Evolutionary conservation across 805 yeast genomes (phyloP).

Genomic region (Metschnikowia kunwiensis): DNA sequence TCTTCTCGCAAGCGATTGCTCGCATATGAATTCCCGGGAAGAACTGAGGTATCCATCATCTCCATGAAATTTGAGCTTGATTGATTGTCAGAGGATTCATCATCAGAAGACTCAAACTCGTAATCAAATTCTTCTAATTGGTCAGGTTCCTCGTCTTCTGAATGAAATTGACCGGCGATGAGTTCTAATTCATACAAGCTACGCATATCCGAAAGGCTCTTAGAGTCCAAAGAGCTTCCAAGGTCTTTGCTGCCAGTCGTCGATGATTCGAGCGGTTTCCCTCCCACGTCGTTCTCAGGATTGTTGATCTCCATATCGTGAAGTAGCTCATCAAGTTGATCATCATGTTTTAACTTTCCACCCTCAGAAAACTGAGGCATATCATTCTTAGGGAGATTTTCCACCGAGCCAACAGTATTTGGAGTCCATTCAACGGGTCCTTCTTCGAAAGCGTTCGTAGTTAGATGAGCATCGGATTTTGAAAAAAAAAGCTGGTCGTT

Average conservation of each 20-base stretch:
- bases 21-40: slow-evolving; percentile 10
- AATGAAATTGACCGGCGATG: slow-evolving; percentile 47
- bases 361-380: too few species aligned
- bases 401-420: too few species aligned
- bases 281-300: slow-evolving; percentile 1
- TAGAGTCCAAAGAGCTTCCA: neutral
- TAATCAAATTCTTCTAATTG: slow-evolving; percentile 7
- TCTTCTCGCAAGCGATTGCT: slow-evolving; percentile 40
- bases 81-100: slow-evolving; percentile 39
- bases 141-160: slow-evolving; percentile 1
- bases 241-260: neutral
- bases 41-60: slow-evolving; percentile 22
- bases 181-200: slow-evolving; percentile 51
- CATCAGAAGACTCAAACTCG: slow-evolving; percentile 20
- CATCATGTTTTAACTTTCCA: slow-evolving; percentile 9
- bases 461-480: too few species aligned
- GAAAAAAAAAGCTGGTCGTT: slow-evolving; percentile 19
- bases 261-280: neutral
- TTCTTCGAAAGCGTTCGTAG: too few species aligned
- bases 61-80: slow-evolving; percentile 24
- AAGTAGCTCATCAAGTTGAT: slow-evolving; percentile 29
- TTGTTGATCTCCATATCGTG: slow-evolving; percentile 33
- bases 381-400: too few species aligned
- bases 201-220: too few species aligned
- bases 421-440: too few species aligned